A percentile compares a stretch with the other conserved stretches of the same genome.
These are phyloP conservation scores for Lunasporangiospora selenospora DNA, from an alignment of 192 early-diverging fungal species.

Conservation along the genomic window DNA sequence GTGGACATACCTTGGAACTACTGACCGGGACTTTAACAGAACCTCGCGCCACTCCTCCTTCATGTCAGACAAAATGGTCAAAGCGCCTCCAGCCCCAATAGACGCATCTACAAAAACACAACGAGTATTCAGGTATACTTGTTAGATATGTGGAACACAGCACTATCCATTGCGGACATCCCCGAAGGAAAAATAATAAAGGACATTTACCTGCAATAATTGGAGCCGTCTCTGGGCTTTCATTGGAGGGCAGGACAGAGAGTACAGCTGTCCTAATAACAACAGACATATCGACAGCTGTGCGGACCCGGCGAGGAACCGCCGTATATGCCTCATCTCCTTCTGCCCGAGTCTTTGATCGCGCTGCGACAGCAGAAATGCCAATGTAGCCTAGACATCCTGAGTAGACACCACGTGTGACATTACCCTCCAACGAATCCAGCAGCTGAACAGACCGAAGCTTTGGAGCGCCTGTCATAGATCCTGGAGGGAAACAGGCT, in stretches of 20 bases:
- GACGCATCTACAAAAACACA: constrained; percentile 60
- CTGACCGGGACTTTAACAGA: constrained; percentile 73
- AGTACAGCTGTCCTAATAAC: constrained; percentile 91
- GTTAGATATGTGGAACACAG: too few species aligned
- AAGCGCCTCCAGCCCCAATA: constrained; percentile 93
- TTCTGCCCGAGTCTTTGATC: constrained; percentile 11
- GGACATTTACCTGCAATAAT: constrained; percentile 26
- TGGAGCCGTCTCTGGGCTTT: neutral
- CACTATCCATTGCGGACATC: too few species aligned
- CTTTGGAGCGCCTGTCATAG: constrained; percentile 99
- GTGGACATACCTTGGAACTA: constrained; percentile 56
- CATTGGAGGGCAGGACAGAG: constrained; percentile 14
- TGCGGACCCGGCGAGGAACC: neutral
- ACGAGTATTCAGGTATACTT: too few species aligned
- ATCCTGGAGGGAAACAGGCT: constrained; percentile 92
- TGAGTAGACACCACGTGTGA: constrained; percentile 85
- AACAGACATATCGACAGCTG: constrained; percentile 58
- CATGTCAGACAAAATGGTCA: constrained; percentile 86
- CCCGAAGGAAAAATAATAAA: too few species aligned
- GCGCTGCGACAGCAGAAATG: constrained; percentile 52
- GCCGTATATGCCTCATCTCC: neutral
- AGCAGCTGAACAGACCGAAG: constrained; percentile 82
- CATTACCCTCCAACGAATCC: constrained; percentile 70
- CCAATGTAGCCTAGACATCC: constrained; percentile 89
- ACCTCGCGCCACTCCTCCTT: constrained; percentile 91